A percentile compares a stretch with the other conserved stretches of the same genome.
Evolutionary conservation across 1,284 basidiomycete species (phyloP).

Genomic region (Psilocybe mexicana): DNA sequence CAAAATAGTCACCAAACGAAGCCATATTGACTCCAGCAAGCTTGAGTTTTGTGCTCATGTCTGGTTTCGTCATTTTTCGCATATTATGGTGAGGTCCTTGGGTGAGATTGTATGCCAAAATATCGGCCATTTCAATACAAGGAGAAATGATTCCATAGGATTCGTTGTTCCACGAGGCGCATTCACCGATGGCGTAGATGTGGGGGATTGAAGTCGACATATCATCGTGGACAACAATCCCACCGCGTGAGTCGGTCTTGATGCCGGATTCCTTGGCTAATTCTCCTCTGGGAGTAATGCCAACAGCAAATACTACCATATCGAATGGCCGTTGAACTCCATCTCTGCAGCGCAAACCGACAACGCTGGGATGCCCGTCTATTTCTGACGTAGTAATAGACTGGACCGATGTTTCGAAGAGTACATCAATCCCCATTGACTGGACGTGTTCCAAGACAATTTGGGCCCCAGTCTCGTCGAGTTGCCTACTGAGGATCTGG

Average conservation of each 20-base stretch:
- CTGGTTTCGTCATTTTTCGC: conserved; percentile 34
- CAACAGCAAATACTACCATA: conserved; percentile 65
- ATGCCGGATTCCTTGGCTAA: conserved; percentile 57
- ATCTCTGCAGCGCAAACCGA: conserved; percentile 50
- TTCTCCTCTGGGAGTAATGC: conserved; percentile 73
- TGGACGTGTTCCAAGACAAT: conserved; percentile 71
- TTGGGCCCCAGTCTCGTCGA: conserved; percentile 69
- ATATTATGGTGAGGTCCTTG: conserved; percentile 51
- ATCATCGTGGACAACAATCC: conserved; percentile 60
- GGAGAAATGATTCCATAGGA: conserved; percentile 74
- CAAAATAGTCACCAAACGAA: conserved; percentile 78
- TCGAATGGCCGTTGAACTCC: conserved; percentile 46
- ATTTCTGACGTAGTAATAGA: conserved; percentile 38
- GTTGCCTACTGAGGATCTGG: conserved; percentile 70
- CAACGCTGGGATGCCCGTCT: conserved; percentile 41
- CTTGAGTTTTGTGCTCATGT: conserved; percentile 38
- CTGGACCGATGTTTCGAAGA: conserved; percentile 52
- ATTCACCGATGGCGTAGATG: conserved; percentile 78
- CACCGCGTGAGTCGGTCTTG: conserved; percentile 48
- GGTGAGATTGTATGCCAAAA: conserved; percentile 75
- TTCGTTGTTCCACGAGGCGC: conserved; percentile 68
- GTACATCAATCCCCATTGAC: conserved; percentile 64
- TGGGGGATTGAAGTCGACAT: conserved; percentile 58
- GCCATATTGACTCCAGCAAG: conserved; percentile 79
- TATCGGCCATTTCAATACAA: conserved; percentile 43